Conservation (phyloP, 306 rosid species). For the Citrullus amarus region DNA sequence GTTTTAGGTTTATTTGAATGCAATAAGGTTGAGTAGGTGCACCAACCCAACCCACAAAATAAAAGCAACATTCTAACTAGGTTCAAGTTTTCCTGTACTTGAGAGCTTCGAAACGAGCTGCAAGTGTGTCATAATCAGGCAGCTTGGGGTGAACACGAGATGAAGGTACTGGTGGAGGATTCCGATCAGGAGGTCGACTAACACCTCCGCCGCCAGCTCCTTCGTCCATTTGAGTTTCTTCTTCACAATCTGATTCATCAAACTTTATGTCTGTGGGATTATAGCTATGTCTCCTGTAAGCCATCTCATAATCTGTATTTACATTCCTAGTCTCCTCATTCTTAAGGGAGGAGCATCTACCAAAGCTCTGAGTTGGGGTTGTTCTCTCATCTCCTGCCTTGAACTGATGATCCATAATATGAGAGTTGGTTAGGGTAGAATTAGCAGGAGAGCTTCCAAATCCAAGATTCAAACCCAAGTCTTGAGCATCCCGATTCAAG, state of each 20-base stretch:
- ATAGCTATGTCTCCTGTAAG: slow-evolving; percentile 61
- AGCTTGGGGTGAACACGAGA: slow-evolving; percentile 67
- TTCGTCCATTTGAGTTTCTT: slow-evolving; percentile 40
- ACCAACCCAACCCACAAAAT: background rate
- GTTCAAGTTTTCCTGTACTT: slow-evolving; percentile 47
- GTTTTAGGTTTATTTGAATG: background rate
- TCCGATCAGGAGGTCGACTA: slow-evolving; percentile 37
- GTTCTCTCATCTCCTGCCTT: slow-evolving; percentile 19
- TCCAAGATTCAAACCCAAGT: slow-evolving; percentile 13
- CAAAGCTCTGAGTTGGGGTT: slow-evolving; percentile 33
- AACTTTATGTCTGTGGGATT: slow-evolving; percentile 53
- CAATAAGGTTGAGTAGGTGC: background rate
- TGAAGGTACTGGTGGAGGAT: slow-evolving; percentile 49
- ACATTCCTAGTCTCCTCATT: slow-evolving; percentile 19
- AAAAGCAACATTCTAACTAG: background rate
- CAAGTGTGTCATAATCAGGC: slow-evolving; percentile 74
- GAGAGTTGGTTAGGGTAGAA: background rate
- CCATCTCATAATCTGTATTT: slow-evolving; percentile 15
- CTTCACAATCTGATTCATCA: slow-evolving; percentile 78
- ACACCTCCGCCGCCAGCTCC: slow-evolving; percentile 12
- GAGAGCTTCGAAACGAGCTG: slow-evolving; percentile 86
- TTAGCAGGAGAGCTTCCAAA: slow-evolving; percentile 12
- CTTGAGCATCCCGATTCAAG: slow-evolving; percentile 18
- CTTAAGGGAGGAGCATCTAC: slow-evolving; percentile 26
- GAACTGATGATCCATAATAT: slow-evolving; percentile 13